Base-by-base conservation (phyloP, 2,329 filamentous ascomycete genomes). In the Epichloe elymi region DNA sequence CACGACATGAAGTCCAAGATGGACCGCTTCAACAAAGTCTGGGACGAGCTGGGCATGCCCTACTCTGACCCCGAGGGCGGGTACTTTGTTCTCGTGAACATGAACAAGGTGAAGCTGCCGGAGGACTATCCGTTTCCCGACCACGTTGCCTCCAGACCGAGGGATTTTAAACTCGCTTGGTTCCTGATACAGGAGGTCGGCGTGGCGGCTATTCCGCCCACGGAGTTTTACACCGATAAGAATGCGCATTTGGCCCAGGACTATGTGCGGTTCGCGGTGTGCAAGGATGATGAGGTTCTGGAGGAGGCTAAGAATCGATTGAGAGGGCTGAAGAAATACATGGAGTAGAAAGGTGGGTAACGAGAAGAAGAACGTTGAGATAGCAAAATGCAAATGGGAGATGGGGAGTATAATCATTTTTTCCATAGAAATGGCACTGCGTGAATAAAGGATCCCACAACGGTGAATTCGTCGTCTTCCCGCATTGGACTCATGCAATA, bases 161-260 rank as follows among this genome's bases (percentile, higher is more conserved):
- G 93, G 33, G 93, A 98, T 66, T 98, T 97, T 71, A 88, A 95
- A 74, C 78, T 98, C 45, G 81, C 83, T 37, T 98, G 91, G 91
- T 97, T 97, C 71, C 70, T 96, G 60, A 98, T 98, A 68, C 90
- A 90, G 66, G 91, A 98, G 72, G 74, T 98, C 19, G 93, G 93
- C 10, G 88, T 98, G 30, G 93, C 93, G 3, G 90, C 91, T 8
- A 96, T 98, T 55, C 93, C 93, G 17, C 93, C 93, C 0, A 95
- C 90, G 0, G 93, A 98, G 68, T 98, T 98, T 68, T 97, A 96
- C 66, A 96, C 91, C 0, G 83, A 88, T 17, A 71, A 68, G 42
- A 95, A 95, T 62, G 81, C 86, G 30, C 81, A 86, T 60, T 80
- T 96, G 59, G 93, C 87, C 0, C 87, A 96, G 73, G 85, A 97